Conservation (phyloP, 73 alveolate species). For the Loxodes magnus region DNA sequence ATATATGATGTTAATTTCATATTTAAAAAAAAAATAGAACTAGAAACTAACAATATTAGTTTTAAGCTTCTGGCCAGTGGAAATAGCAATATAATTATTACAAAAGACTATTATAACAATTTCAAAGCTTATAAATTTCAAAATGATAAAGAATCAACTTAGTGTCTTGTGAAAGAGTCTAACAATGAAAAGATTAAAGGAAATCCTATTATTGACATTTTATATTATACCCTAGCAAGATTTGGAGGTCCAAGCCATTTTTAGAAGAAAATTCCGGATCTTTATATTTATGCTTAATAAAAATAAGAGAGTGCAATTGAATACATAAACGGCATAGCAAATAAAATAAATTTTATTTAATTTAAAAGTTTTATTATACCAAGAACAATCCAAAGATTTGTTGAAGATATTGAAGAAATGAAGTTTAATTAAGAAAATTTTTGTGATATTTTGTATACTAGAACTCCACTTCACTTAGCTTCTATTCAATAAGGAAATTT, state of each 20-base stretch:
- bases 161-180: not conserved
- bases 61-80: not conserved
- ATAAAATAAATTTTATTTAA: no score
- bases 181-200: not conserved
- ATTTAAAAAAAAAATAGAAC: not conserved
- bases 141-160: not conserved
- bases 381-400: no score
- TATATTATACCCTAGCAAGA: not conserved
- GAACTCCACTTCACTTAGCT: conserved; percentile 4
- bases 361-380: no score
- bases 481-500: conserved; percentile 6
- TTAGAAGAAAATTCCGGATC: no score
- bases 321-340: no score
- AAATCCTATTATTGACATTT: conserved; percentile 2
- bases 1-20: conserved; percentile 1
- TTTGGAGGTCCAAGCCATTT: no score
- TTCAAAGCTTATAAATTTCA: not conserved
- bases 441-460: not conserved
- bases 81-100: not conserved
- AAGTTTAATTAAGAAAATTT: no score
- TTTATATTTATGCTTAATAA: no score
- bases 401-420: no score
- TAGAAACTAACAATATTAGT: not conserved
- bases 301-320: no score
- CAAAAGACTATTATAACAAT: not conserved